Evolutionary conservation across 1,284 basidiomycete species (phyloP).

Genomic region (Sanguinoderma infundibulare): DNA sequence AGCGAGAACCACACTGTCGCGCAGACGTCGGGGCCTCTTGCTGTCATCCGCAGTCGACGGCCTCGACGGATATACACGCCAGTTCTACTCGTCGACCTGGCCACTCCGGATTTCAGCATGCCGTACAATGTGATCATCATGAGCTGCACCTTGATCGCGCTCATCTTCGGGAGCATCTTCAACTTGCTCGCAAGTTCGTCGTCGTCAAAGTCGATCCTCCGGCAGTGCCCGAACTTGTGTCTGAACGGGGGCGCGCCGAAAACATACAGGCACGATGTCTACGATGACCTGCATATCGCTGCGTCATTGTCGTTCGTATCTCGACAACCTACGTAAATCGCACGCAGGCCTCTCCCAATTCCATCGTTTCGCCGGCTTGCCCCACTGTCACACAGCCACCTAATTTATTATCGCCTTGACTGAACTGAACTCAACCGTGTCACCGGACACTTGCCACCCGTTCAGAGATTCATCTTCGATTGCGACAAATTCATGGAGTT

Average conservation of each 20-base stretch:
- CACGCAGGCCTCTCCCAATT: too few species aligned
- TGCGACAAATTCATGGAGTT: too few species aligned
- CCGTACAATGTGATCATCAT: constrained; percentile 99
- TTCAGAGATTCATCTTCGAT: too few species aligned
- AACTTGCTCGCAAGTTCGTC: constrained; percentile 84
- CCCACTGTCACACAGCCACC: too few species aligned
- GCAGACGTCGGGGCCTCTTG: neutral
- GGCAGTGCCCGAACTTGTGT: neutral
- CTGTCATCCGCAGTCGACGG: constrained; percentile 3
- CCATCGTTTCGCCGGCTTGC: too few species aligned
- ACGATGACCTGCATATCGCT: too few species aligned
- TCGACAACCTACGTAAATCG: too few species aligned
- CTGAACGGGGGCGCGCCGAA: neutral
- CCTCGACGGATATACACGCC: constrained; percentile 74
- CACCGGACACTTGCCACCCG: too few species aligned
- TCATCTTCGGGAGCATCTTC: constrained; percentile 93
- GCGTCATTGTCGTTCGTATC: too few species aligned
- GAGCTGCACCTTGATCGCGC: constrained; percentile 87
- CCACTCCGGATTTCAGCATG: constrained; percentile 99
- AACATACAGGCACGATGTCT: too few species aligned
- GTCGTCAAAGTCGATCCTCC: constrained; percentile 43
- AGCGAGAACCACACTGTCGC: constrained; percentile 7
- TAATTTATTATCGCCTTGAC: too few species aligned
- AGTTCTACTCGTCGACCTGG: constrained; percentile 85
- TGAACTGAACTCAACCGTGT: too few species aligned